Conservation (phyloP, 2,329 filamentous ascomycete genomes). For the Cladophialophora bantiana region DNA sequence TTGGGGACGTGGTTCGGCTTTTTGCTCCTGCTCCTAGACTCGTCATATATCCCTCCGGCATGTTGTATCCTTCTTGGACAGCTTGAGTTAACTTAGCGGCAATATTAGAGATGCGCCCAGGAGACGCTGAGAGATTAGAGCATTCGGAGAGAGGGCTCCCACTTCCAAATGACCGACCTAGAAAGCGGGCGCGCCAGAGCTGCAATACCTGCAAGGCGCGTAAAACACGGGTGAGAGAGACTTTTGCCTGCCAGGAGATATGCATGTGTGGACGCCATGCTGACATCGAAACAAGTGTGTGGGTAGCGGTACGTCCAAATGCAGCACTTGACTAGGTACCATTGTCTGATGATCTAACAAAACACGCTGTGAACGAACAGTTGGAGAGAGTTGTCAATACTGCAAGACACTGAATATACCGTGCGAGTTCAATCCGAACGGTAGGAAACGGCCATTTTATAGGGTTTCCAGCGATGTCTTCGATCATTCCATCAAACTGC, state of each 20-base stretch:
- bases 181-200: not conserved
- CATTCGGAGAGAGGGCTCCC: not conserved
- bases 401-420: not conserved
- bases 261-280: not conserved
- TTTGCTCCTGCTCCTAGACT: not conserved
- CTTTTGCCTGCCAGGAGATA: not conserved
- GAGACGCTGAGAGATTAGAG: not conserved
- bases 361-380: not conserved
- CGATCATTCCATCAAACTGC: not conserved
- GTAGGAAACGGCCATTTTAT: not conserved
- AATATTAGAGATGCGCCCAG: not conserved
- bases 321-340: not conserved
- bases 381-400: not conserved
- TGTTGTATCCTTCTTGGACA: not conserved
- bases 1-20: not conserved
- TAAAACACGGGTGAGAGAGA: not conserved
- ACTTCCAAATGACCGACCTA: not conserved
- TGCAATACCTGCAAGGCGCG: not conserved
- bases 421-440: not conserved
- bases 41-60: not conserved
- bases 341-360: not conserved
- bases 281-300: not conserved
- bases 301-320: not conserved
- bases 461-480: not conserved
- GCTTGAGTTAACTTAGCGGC: not conserved